Percentiles rank a stretch among this genome's conserved stretches.
Evolutionary conservation across 805 yeast species (phyloP).

Genomic region (Brettanomyces sp.): DNA sequence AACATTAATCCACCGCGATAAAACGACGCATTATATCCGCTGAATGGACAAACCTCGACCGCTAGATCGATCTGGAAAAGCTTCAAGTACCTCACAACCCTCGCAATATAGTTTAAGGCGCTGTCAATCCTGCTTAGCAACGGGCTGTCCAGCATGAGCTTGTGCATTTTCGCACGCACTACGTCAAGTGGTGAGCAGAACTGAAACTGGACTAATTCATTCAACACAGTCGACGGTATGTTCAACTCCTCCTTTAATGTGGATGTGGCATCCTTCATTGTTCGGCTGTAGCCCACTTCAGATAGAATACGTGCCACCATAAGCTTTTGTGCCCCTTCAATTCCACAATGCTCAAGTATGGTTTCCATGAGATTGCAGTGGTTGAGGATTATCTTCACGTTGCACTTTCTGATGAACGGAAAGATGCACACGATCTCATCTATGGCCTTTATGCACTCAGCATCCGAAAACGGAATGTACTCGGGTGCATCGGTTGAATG

Average conservation of each 20-base stretch:
- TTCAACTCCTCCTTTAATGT: conserved; percentile 53
- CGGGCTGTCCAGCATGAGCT: conserved; percentile 68
- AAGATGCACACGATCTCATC: conserved; percentile 61
- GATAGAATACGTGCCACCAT: conserved; percentile 67
- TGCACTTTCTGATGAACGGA: conserved; percentile 55
- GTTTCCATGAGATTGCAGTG: conserved; percentile 75
- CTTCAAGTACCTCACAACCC: conserved; percentile 45
- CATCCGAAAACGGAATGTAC: conserved; percentile 54
- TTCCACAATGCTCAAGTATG: conserved; percentile 72
- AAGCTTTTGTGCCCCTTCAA: conserved; percentile 63
- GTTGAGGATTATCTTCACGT: conserved; percentile 55
- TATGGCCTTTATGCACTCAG: conserved; percentile 77
- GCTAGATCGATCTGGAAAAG: conserved; percentile 43
- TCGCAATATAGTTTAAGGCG: conserved; percentile 50
- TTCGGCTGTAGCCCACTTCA: conserved; percentile 62
- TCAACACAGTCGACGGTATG: conserved; percentile 71
- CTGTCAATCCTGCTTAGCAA: conserved; percentile 50
- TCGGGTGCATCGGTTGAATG: conserved; percentile 21
- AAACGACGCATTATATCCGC: conserved; percentile 73
- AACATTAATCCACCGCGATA: conserved; percentile 82
- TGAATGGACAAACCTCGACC: conserved; percentile 67
- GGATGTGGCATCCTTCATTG: conserved; percentile 45
- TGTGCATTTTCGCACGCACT: conserved; percentile 54
- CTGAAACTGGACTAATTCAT: conserved; percentile 74
- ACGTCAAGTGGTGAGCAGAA: conserved; percentile 62